Percentiles rank a stretch among this genome's conserved stretches.
These are phyloP conservation scores for Penicillium cataractarum DNA, from an alignment of 495 filamentous ascomycete genomes.

Conservation along the genomic window DNA sequence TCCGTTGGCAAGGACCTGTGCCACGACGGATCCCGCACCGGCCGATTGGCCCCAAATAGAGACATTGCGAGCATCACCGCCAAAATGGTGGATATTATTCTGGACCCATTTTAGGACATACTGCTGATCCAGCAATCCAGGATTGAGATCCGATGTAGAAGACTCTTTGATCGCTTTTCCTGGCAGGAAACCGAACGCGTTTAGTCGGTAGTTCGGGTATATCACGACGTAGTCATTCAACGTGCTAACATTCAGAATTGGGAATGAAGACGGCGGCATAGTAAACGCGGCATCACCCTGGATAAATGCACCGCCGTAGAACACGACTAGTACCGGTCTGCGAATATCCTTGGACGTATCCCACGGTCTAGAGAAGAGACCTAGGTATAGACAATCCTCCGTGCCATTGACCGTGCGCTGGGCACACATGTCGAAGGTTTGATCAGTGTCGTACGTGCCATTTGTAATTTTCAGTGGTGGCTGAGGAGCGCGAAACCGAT, in stretches of 20 bases:
- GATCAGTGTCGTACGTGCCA: constrained; percentile 59
- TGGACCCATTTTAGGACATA: constrained; percentile 59
- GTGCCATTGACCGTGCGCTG: constrained; percentile 61
- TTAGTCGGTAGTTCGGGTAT: constrained; percentile 59
- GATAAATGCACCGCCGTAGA: constrained; percentile 67
- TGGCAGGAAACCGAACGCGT: constrained; percentile 62
- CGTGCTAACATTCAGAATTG: constrained; percentile 53
- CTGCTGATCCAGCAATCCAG: constrained; percentile 53
- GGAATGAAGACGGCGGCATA: constrained; percentile 59
- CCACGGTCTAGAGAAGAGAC: constrained; percentile 63
- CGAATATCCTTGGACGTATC: constrained; percentile 29
- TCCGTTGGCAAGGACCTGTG: constrained; percentile 54
- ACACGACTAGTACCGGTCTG: constrained; percentile 61
- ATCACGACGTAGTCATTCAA: constrained; percentile 55
- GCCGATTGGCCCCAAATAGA: constrained; percentile 59
- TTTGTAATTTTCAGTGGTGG: constrained; percentile 49
- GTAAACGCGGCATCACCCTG: constrained; percentile 56
- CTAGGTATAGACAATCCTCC: constrained; percentile 66
- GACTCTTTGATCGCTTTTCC: constrained; percentile 54
- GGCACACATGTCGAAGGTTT: constrained; percentile 60
- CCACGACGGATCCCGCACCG: constrained; percentile 59
- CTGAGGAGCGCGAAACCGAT: constrained; percentile 61
- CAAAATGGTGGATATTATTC: constrained; percentile 52
- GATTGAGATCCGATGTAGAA: constrained; percentile 51
- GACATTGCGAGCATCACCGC: constrained; percentile 53